Conservation (phyloP, 257 asterid genomes). For the Plantago major region DNA sequence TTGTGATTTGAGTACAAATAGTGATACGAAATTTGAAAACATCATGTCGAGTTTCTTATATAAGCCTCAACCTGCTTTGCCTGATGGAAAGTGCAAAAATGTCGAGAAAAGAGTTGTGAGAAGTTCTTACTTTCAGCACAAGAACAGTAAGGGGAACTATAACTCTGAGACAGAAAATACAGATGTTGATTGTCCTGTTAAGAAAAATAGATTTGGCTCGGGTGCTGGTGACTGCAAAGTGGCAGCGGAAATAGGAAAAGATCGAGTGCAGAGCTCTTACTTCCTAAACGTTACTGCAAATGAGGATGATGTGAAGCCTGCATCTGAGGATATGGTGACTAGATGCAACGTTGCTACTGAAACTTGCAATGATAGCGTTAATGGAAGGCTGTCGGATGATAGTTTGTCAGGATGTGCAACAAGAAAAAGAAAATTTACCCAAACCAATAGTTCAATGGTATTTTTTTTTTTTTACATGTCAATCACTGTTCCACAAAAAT, state of each 20-base stretch:
- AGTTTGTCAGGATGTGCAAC: slow-evolving; percentile 26
- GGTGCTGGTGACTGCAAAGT: slow-evolving; percentile 27
- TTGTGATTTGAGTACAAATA: slow-evolving; percentile 15
- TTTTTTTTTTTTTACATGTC: slow-evolving; percentile 24
- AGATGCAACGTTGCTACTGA: slow-evolving; percentile 20
- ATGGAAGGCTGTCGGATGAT: slow-evolving; percentile 22
- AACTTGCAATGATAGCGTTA: slow-evolving; percentile 21
- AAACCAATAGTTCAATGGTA: slow-evolving; percentile 39
- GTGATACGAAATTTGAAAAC: slow-evolving; percentile 19
- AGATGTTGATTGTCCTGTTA: slow-evolving; percentile 18
- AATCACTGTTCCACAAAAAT: background rate
- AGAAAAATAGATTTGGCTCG: slow-evolving; percentile 13
- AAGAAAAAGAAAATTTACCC: slow-evolving; percentile 52
- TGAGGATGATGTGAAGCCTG: slow-evolving; percentile 22
- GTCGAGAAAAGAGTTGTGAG: slow-evolving; percentile 22
- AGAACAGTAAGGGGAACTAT: slow-evolving; percentile 6
- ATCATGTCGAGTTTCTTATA: slow-evolving; percentile 6
- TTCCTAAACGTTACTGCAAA: slow-evolving; percentile 29
- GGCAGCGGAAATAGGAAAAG: slow-evolving; percentile 25
- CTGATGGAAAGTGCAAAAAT: slow-evolving; percentile 23
- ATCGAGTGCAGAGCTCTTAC: slow-evolving; percentile 32
- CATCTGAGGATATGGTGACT: slow-evolving; percentile 25
- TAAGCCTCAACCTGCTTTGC: slow-evolving; percentile 20
- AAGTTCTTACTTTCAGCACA: slow-evolving; percentile 26
- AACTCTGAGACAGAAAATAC: slow-evolving; percentile 24